These are phyloP conservation scores for Nadsonia fulvescens DNA, from an alignment of 805 yeast species.

Conservation along the genomic window DNA sequence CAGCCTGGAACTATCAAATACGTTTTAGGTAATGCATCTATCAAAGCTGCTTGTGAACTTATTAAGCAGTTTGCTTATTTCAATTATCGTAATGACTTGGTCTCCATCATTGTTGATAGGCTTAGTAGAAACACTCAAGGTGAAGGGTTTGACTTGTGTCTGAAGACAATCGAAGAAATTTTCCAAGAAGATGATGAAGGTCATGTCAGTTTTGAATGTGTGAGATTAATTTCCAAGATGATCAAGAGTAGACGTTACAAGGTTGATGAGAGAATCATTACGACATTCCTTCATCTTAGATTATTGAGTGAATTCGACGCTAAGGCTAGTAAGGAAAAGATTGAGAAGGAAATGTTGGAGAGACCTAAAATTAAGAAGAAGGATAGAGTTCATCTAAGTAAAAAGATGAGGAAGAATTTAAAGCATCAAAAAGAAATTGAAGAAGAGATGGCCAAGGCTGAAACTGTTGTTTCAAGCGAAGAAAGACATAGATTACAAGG, in stretches of 20 bases:
- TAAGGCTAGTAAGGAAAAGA: conserved; percentile 23
- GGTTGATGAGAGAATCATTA: conserved; percentile 70
- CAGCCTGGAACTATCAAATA: conserved; percentile 9
- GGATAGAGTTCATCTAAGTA: conserved; percentile 81
- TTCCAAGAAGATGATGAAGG: conserved; percentile 69
- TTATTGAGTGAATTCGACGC: conserved; percentile 22
- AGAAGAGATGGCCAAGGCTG: conserved; percentile 75
- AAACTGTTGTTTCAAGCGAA: conserved; percentile 69
- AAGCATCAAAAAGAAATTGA: conserved; percentile 79
- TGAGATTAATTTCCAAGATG: conserved; percentile 49
- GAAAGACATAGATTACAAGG: conserved; percentile 77
- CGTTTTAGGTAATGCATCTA: conserved; percentile 25
- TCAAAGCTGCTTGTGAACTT: conserved; percentile 67
- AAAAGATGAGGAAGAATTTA: conserved; percentile 71
- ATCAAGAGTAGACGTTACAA: conserved; percentile 55
- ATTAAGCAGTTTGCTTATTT: conserved; percentile 52
- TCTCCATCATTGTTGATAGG: conserved; percentile 49
- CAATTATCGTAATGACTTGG: conserved; percentile 62
- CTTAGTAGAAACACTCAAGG: conserved; percentile 33
- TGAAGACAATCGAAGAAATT: conserved; percentile 50
- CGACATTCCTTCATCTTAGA: conserved; percentile 46
- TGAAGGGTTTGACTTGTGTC: conserved; percentile 35
- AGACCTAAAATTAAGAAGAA: conserved; percentile 51
- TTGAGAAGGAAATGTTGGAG: conserved; percentile 26
- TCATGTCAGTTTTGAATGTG: conserved; percentile 56